Conservation (phyloP, 306 rosid species). For the Elaeagnus macrophylla region DNA sequence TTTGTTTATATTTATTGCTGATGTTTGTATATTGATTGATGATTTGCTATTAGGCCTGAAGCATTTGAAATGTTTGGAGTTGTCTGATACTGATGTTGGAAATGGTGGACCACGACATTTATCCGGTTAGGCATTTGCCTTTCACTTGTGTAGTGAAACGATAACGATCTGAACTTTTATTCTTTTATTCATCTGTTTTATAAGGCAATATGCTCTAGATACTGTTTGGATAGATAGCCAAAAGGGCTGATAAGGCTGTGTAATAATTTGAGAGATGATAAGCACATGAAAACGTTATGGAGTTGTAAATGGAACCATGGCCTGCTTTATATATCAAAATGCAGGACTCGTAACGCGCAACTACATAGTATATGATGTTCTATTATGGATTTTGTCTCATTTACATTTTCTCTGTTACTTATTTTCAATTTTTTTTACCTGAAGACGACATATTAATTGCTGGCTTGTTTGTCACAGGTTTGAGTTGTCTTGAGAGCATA, state of each 20-base stretch:
- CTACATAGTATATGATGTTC: too few relatives aligned
- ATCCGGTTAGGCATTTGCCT: conserved; percentile 49
- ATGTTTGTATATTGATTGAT: conserved; percentile 9
- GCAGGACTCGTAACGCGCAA: too few relatives aligned
- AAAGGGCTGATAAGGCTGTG: too few relatives aligned
- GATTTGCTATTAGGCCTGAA: conserved; percentile 45
- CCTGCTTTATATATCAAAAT: too few relatives aligned
- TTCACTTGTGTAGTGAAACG: background rate
- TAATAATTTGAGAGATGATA: too few relatives aligned
- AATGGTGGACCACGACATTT: conserved; percentile 71
- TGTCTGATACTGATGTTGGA: conserved; percentile 87
- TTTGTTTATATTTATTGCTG: conserved; percentile 5
- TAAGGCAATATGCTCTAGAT: background rate
- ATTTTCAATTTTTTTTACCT: too few relatives aligned
- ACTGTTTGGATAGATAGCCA: too few relatives aligned
- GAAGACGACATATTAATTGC: conserved; percentile 1
- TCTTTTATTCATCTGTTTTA: background rate
- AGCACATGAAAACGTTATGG: too few relatives aligned
- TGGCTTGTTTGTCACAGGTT: conserved; percentile 44
- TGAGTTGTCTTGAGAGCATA: conserved; percentile 67
- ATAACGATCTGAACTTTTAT: background rate
- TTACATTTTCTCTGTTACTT: too few relatives aligned
- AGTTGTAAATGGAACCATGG: too few relatives aligned
- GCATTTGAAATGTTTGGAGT: conserved; percentile 72
- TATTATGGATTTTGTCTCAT: too few relatives aligned